These are phyloP conservation scores for Ogataea zsoltii DNA, from an alignment of 805 yeast genomes.

Conservation along the genomic window DNA sequence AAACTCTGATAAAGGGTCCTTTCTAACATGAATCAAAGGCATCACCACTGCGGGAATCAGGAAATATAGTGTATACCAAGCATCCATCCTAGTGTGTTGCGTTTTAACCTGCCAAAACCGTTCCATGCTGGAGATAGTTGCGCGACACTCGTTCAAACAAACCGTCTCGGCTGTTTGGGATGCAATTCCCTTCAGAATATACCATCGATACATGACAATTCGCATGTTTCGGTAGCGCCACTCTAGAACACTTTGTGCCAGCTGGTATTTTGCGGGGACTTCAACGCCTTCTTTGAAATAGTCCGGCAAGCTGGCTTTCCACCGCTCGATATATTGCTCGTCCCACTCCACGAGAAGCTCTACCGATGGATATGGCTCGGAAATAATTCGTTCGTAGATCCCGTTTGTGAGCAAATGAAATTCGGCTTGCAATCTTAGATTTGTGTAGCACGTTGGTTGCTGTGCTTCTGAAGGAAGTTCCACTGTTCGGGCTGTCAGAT, in stretches of 20 bases:
- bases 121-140: conserved; percentile 16
- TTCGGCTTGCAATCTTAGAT: conserved; percentile 13
- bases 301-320: conserved; percentile 11
- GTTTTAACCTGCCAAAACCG: conserved; percentile 12
- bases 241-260: conserved; percentile 14
- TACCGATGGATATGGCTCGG: conserved; percentile 21
- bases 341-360: conserved; percentile 17
- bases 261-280: conserved; percentile 7
- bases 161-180: conserved; percentile 9
- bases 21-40: conserved; percentile 18
- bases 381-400: conserved; percentile 17
- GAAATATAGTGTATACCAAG: conserved; percentile 21
- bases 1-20: conserved; percentile 7
- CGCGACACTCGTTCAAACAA: conserved; percentile 15
- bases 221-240: conserved; percentile 18
- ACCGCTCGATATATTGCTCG: conserved; percentile 11
- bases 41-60: conserved; percentile 19
- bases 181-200: conserved; percentile 9
- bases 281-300: conserved; percentile 8
- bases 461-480: conserved; percentile 3
- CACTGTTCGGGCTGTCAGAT: conserved; percentile 8
- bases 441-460: conserved; percentile 17
- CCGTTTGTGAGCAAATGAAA: conserved; percentile 20
- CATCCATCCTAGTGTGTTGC: conserved; percentile 17
- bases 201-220: conserved; percentile 18